Evolutionary conservation across 805 yeast genomes (phyloP).

Genomic region (Wickerhamiella sergipiensis): DNA sequence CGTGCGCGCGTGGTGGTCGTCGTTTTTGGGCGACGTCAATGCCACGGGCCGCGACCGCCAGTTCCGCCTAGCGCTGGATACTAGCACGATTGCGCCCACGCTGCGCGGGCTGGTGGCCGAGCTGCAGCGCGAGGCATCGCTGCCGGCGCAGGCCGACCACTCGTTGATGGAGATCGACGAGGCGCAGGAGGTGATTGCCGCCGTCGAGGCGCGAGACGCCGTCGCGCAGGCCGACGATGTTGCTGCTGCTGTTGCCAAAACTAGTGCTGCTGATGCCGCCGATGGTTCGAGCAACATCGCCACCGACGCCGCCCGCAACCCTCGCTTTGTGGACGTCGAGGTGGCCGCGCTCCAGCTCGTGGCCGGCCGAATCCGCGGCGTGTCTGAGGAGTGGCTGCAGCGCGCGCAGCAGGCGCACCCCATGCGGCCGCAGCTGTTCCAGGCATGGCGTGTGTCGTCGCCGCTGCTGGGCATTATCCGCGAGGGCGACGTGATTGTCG

Average conservation of each 20-base stretch:
- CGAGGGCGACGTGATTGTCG: conserved; percentile 64
- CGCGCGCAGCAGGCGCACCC: conserved; percentile 47
- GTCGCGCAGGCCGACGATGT: neutral
- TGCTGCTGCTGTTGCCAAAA: neutral
- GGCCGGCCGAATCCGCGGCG: conserved; percentile 77
- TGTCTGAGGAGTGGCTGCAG: conserved; percentile 68
- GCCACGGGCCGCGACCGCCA: conserved; percentile 44
- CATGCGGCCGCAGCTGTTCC: conserved; percentile 52
- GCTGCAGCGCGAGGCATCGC: conserved; percentile 28
- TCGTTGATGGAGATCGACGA: neutral
- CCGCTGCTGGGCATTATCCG: conserved; percentile 22
- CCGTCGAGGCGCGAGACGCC: neutral
- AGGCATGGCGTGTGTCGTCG: conserved; percentile 53
- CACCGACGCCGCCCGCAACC: conserved; percentile 17
- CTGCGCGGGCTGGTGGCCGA: conserved; percentile 36
- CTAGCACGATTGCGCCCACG: conserved; percentile 36
- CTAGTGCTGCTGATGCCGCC: no score
- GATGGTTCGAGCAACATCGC: neutral
- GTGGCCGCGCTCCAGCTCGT: conserved; percentile 52
- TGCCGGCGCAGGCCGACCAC: neutral
- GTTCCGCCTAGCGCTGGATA: conserved; percentile 65
- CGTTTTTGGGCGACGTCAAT: conserved; percentile 63
- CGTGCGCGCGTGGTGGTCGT: conserved; percentile 73
- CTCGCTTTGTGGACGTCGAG: conserved; percentile 65
- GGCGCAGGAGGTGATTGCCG: neutral